phyloP scores from a whole-genome alignment of 75 land plant genomes.

The Pinus taeda region DNA sequence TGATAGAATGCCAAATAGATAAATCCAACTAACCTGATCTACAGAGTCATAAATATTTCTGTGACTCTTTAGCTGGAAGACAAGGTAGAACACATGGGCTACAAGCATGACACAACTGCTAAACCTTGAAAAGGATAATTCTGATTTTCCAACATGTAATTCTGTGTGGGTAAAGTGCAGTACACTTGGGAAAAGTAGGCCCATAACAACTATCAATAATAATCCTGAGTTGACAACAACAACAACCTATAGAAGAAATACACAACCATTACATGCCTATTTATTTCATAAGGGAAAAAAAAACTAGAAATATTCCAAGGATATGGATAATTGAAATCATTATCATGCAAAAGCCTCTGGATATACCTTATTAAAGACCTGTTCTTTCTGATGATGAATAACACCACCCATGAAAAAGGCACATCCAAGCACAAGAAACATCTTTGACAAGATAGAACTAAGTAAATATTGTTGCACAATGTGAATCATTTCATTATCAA shows the following conservation, averaged over 20 bases:
- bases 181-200: slow-evolving; percentile 84
- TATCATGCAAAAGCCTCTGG: slow-evolving; percentile 3
- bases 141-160: slow-evolving; percentile 72
- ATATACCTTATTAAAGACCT: slow-evolving; percentile 58
- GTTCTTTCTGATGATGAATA: slow-evolving; percentile 43
- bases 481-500: slow-evolving; percentile 61
- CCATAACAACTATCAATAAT: slow-evolving; percentile 97
- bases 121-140: slow-evolving; percentile 82
- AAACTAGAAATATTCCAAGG: slow-evolving; percentile 3
- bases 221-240: slow-evolving; percentile 91
- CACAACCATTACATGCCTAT: neutral
- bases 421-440: slow-evolving; percentile 79
- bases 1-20: neutral
- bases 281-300: neutral
- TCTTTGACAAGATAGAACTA: slow-evolving; percentile 84
- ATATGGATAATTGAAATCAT: neutral
- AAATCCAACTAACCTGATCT: slow-evolving; percentile 24
- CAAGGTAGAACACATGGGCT: slow-evolving; percentile 81
- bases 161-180: slow-evolving; percentile 89
- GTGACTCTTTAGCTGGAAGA: slow-evolving; percentile 85
- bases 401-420: slow-evolving; percentile 77
- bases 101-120: slow-evolving; percentile 91
- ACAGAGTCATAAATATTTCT: slow-evolving; percentile 34
- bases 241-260: slow-evolving; percentile 43
- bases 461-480: slow-evolving; percentile 78